phyloP scores from a whole-genome alignment of 2,329 filamentous ascomycete species.

The Pseudomassariella vexata region DNA sequence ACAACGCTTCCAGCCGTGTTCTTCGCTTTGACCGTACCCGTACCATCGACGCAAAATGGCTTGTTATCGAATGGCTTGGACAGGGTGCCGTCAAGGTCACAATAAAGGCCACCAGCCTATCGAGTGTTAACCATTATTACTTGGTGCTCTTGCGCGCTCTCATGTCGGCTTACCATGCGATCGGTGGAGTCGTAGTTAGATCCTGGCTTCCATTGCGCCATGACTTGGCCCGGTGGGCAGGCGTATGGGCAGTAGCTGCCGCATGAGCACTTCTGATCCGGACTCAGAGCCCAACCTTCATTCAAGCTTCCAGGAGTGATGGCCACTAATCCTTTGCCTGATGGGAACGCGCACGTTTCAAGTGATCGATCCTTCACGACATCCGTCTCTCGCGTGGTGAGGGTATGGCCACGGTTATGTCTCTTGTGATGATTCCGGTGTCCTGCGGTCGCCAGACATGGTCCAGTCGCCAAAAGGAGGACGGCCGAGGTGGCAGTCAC shows the following conservation, averaged over 20 bases:
- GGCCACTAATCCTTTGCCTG: conserved; percentile 58
- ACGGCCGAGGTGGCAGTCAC: conserved; percentile 44
- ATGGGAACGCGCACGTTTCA: conserved; percentile 57
- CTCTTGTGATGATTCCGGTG: conserved; percentile 29
- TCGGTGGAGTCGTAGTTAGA: conserved; percentile 67
- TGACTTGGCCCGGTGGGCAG: conserved; percentile 69
- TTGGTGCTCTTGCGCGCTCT: too few species aligned
- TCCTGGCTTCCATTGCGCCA: conserved; percentile 70
- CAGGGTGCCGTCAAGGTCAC: conserved; percentile 59
- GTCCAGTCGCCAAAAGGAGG: conserved; percentile 37
- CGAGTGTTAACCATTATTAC: conserved; percentile 11
- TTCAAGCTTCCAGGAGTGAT: conserved; percentile 61
- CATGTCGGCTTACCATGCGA: conserved; percentile 38
- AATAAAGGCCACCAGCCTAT: conserved; percentile 70
- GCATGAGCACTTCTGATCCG: conserved; percentile 62
- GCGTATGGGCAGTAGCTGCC: conserved; percentile 72
- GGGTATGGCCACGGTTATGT: conserved; percentile 28
- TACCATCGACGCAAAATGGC: conserved; percentile 66
- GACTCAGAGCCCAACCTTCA: conserved; percentile 75
- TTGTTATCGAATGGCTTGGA: conserved; percentile 63
- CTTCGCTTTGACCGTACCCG: conserved; percentile 56
- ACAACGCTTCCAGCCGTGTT: conserved; percentile 60
- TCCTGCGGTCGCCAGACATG: conserved; percentile 27
- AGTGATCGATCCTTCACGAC: conserved; percentile 45
- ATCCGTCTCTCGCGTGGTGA: conserved; percentile 19